Evolutionary conservation across 768 basidiomycete species (phyloP).

Genomic region (Boletus edulis): DNA sequence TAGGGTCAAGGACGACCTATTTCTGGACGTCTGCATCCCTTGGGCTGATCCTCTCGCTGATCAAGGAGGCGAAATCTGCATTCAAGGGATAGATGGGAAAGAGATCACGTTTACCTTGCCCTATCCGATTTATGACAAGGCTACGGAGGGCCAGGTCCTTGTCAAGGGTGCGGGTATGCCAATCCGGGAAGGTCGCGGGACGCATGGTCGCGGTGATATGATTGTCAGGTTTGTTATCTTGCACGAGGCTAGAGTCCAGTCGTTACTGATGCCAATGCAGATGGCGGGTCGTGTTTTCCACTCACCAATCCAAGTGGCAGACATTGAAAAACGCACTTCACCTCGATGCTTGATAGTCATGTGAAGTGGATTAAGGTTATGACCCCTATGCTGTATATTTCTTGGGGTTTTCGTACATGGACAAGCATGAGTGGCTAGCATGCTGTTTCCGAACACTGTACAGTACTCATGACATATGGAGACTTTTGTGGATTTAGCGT

Average conservation of each 20-base stretch:
- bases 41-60: slow-evolving; percentile 50
- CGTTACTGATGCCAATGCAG: slow-evolving; percentile 11
- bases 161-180: slow-evolving; percentile 72
- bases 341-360: slow-evolving; percentile 22
- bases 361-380: slow-evolving; percentile 9
- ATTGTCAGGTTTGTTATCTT: slow-evolving; percentile 48
- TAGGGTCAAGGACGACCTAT: slow-evolving; percentile 55
- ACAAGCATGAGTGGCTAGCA: slow-evolving; percentile 12
- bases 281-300: slow-evolving; percentile 32
- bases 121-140: slow-evolving; percentile 47
- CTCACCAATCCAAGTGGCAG: slow-evolving; percentile 33
- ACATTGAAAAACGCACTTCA: slow-evolving; percentile 29
- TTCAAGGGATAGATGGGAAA: slow-evolving; percentile 59
- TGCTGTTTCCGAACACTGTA: slow-evolving; percentile 23
- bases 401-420: slow-evolving; percentile 16
- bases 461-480: slow-evolving; percentile 24
- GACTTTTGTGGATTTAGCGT: slow-evolving; percentile 1
- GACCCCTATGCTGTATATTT: slow-evolving; percentile 19
- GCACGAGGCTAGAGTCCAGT: slow-evolving; percentile 1
- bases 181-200: slow-evolving; percentile 47
- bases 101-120: slow-evolving; percentile 51
- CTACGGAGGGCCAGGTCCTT: slow-evolving; percentile 46
- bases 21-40: slow-evolving; percentile 53
- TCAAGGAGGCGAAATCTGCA: slow-evolving; percentile 47
- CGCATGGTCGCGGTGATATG: slow-evolving; percentile 59